Base-by-base conservation (phyloP, 2,329 filamentous ascomycete genomes). In the Phaeosphaeriaceae sp. region DNA sequence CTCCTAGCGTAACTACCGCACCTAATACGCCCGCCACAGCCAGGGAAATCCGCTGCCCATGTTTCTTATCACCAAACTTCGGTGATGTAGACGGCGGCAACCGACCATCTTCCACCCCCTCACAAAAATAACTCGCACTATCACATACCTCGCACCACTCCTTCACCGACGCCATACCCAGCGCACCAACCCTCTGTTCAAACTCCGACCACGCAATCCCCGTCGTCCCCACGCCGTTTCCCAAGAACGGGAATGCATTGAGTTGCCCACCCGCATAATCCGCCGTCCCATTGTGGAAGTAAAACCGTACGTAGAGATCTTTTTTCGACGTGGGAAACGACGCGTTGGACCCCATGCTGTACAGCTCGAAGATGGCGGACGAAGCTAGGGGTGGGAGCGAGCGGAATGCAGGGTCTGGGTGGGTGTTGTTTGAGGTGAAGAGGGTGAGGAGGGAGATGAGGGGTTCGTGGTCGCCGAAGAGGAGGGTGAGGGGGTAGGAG, bases 251-350 rank as follows among this genome's bases (percentile, higher is more conserved):
- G 52, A 81, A 83, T 1, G 74, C 54, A 6, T 47, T 42, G 13
- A 70, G 63, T 26, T 76, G 72, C 1, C 60, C 58, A 23, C 64
- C 63, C 17, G 67, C 6, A 78, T 79, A 46, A 18, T 73, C 70
- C 0, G 82, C n/a, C n/a, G n/a, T n/a, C n/a, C 81, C 81, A 58
- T 86, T 86, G 58, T 80, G 81, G 68, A 82, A 79, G 48, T 78
- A 72, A 63, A 86, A 83, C 16, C 81, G 77, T 23, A 86, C 78
- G 66, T 72, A 82, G 33, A 86, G 74, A 17, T 84, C 74, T 3
- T 71, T 64, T 0, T 61, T 60, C 12, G 56, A 71, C 64, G 15
- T 66, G 58, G 36, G 77, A 66, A 46, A 84, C 54, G 32, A 67
- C 55, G 35, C 74, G 23, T 46, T 49, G 1, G 23, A 3, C 13